phyloP scores from a whole-genome alignment of 2,329 filamentous ascomycete species.

The Helminthosporium solani region DNA sequence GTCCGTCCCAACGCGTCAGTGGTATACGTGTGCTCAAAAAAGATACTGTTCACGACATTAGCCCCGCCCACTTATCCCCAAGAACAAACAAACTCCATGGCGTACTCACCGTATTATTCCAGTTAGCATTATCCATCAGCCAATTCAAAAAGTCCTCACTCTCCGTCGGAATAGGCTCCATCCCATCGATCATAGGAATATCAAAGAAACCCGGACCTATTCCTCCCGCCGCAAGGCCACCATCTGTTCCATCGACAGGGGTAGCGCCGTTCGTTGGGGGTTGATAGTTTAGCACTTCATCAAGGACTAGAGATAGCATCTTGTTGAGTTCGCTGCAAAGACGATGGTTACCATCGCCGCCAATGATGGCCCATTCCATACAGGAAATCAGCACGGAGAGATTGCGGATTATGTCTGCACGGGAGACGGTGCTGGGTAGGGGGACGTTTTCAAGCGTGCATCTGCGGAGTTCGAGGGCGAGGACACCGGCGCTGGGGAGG shows the following conservation, averaged over 20 bases:
- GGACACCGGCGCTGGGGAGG: constrained; percentile 37
- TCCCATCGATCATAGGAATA: constrained; percentile 36
- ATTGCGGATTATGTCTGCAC: constrained; percentile 40
- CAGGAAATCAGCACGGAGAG: constrained; percentile 39
- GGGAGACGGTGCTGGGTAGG: constrained; percentile 30
- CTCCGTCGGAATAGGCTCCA: constrained; percentile 41
- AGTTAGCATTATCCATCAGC: constrained; percentile 38
- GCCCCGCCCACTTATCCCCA: neutral
- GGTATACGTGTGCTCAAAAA: neutral
- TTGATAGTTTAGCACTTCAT: constrained; percentile 41
- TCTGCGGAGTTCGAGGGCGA: constrained; percentile 36
- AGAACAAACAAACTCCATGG: neutral
- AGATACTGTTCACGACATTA: neutral
- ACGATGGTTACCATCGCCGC: constrained; percentile 38
- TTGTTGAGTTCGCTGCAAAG: constrained; percentile 41
- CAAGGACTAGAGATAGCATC: constrained; percentile 36
- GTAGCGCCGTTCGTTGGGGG: constrained; percentile 20
- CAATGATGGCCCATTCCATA: constrained; percentile 37
- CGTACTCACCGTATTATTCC: constrained; percentile 31
- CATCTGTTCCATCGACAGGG: constrained; percentile 12
- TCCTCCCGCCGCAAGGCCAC: constrained; percentile 2
- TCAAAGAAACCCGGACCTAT: constrained; percentile 35
- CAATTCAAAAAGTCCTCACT: constrained; percentile 39
- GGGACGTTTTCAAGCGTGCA: constrained; percentile 36
- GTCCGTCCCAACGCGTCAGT: too few species aligned